These are phyloP conservation scores for Monilinia laxa DNA, from an alignment of 2,329 filamentous ascomycete species.

Conservation along the genomic window DNA sequence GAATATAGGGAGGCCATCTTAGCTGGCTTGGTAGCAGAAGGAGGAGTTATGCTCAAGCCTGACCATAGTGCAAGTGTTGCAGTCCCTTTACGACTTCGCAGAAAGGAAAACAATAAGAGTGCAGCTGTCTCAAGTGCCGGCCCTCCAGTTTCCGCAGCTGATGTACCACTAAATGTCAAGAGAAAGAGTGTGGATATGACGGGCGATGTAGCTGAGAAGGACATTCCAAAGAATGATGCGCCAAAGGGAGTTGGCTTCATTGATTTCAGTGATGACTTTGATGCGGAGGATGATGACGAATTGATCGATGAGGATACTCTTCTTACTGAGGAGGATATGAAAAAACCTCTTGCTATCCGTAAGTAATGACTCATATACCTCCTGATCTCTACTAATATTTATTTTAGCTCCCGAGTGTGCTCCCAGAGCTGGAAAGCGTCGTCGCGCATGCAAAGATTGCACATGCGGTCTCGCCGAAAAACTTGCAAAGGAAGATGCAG, in stretches of 20 bases:
- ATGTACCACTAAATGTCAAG: constrained; percentile 36
- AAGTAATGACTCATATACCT: constrained; percentile 45
- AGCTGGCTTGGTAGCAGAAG: constrained; percentile 67
- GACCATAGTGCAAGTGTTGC: constrained; percentile 46
- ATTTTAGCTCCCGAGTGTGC: constrained; percentile 75
- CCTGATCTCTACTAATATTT: constrained; percentile 21
- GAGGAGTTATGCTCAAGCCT: constrained; percentile 71
- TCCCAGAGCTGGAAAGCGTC: constrained; percentile 82
- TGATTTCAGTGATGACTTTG: constrained; percentile 56
- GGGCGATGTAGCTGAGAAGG: constrained; percentile 25
- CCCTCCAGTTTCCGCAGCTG: constrained; percentile 39
- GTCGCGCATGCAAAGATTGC: constrained; percentile 96
- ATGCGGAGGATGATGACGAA: constrained; percentile 63
- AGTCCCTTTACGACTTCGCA: constrained; percentile 54
- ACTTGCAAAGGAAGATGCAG: constrained; percentile 79
- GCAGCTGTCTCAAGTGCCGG: constrained; percentile 42
- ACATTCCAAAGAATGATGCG: constrained; percentile 4
- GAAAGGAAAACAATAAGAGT: constrained; percentile 54
- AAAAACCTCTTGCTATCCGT: constrained; percentile 77
- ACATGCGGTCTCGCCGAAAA: constrained; percentile 88
- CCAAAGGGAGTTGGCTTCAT: constrained; percentile 66
- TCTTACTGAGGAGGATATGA: constrained; percentile 80
- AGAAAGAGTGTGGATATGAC: constrained; percentile 35
- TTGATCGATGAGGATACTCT: constrained; percentile 89
- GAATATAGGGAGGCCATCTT: constrained; percentile 79